phyloP scores from a whole-genome alignment of 2,329 filamentous ascomycete genomes.

The Ciborinia camelliae region DNA sequence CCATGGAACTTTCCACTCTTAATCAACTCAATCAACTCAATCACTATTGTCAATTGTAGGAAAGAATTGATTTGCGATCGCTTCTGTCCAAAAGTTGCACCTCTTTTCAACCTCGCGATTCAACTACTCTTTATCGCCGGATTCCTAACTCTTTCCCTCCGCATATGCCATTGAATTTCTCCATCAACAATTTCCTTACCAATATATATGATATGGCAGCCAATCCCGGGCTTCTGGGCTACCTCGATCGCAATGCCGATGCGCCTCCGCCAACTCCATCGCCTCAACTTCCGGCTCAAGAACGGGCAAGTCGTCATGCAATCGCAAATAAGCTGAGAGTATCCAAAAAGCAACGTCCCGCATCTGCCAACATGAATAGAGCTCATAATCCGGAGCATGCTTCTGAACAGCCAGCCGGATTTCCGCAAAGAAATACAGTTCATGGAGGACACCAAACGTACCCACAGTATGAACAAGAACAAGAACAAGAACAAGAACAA shows the following conservation, averaged over 20 bases:
- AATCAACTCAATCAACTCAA: not conserved
- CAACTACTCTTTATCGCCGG: no score
- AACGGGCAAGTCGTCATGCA: not conserved
- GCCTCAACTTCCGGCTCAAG: not conserved
- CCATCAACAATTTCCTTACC: not conserved
- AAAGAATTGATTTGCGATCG: not conserved
- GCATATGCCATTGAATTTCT: slow-evolving; percentile 8
- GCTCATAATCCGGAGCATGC: not conserved
- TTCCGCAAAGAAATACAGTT: not conserved
- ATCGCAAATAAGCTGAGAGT: slow-evolving; percentile 4
- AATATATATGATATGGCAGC: slow-evolving; percentile 8
- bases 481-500: not conserved
- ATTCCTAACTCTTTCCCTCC: not conserved
- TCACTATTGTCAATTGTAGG: not conserved
- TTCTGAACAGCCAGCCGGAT: slow-evolving; percentile 1
- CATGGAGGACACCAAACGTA: not conserved
- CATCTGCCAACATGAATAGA: slow-evolving; percentile 4
- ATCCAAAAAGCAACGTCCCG: not conserved
- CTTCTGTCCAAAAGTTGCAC: not conserved
- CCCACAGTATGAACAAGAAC: not conserved
- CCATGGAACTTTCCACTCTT: not conserved
- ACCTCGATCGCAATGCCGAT: not conserved
- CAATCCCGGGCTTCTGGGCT: not conserved
- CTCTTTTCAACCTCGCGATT: not conserved
- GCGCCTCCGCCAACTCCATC: not conserved